These are phyloP conservation scores for Coemansia sp. DNA, from an alignment of 192 early-diverging fungal species.

Conservation along the genomic window DNA sequence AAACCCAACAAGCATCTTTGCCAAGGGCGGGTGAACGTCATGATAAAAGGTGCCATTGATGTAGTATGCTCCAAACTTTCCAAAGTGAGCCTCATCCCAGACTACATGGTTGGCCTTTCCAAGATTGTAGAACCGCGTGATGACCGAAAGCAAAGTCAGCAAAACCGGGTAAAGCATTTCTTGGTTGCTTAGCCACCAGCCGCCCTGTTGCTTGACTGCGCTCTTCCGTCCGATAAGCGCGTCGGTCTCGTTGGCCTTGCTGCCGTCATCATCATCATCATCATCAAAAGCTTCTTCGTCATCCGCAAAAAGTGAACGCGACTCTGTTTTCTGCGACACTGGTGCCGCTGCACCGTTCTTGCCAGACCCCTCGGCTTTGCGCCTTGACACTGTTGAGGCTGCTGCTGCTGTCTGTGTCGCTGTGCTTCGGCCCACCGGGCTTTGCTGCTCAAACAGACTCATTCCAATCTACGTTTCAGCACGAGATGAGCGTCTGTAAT, in stretches of 20 bases:
- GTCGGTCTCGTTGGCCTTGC: slow-evolving; percentile 1
- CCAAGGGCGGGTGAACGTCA: slow-evolving; percentile 97
- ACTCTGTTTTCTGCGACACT: neutral
- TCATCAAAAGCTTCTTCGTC: slow-evolving; percentile 9
- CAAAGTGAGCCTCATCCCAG: slow-evolving; percentile 73
- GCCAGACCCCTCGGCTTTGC: neutral
- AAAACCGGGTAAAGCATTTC: slow-evolving; percentile 2
- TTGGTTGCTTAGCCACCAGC: slow-evolving; percentile 9
- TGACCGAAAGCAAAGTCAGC: slow-evolving; percentile 29
- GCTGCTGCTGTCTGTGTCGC: neutral
- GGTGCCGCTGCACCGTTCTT: neutral
- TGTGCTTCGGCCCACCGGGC: neutral
- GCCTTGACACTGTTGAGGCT: neutral
- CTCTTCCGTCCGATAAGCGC: neutral
- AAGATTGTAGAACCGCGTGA: slow-evolving; percentile 40
- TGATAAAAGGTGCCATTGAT: slow-evolving; percentile 92
- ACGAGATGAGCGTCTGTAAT: neutral
- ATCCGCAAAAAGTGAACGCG: slow-evolving; percentile 18
- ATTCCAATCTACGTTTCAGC: neutral
- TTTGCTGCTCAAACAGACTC: slow-evolving; percentile 1
- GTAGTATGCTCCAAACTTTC: slow-evolving; percentile 91
- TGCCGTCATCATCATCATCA: slow-evolving; percentile 7
- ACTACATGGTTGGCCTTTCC: slow-evolving; percentile 53
- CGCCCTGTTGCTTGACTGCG: neutral
- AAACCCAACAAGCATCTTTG: slow-evolving; percentile 92